Evolutionary conservation across 768 basidiomycete genomes (phyloP), one percentile per base, ranked within the genome.

Genomic region (Lepiota brunneoincarnata): DNA sequence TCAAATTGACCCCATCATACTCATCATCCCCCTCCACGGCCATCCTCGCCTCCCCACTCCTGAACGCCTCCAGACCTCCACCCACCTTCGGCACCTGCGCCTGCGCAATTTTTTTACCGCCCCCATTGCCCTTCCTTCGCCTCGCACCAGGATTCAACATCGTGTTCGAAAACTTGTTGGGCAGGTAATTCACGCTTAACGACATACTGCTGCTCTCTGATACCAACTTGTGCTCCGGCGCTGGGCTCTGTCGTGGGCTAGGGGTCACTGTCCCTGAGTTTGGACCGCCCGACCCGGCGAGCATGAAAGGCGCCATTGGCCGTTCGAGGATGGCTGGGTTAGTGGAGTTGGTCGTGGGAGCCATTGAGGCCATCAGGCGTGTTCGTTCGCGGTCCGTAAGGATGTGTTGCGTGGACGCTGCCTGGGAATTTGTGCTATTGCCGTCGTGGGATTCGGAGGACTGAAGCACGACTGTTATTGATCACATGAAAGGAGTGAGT

Each of bases 31-130:
- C 73, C 50, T 71, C 69, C 20, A 64, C 72, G 1, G 73, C 68
- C 78, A 86, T 85, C 38, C 84, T 69, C 1, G 73, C 61, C 56
- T 82, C 82, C 18, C 78, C 75, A 45, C 69, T 72, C 28, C 70
- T 73, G 60, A 84, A 85, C 1, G 87, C 89, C 64, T 87, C 86
- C 21, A 84, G 72, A 0, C 88, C 87, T 14, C 88, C 88, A 36
- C 88, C 87, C 41, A 74, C 76, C 65, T 84, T 85, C 7, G 78
- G 80, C n/a, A 80, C 59, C 50, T 64, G 39, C 48, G 43, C 14
- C 17, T 38, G 40, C 34, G 12, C 48, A 37, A 39, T 17, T 12
- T 49, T 51, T 17, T 58, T 64, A 24, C 61, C 63, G 39, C 66
- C 67, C 12, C 61, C 31, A 31, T 31, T 59, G 4, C 63, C 66